Evolutionary conservation across 495 filamentous ascomycete species (phyloP).

Genomic region (Evernia prunastri): DNA sequence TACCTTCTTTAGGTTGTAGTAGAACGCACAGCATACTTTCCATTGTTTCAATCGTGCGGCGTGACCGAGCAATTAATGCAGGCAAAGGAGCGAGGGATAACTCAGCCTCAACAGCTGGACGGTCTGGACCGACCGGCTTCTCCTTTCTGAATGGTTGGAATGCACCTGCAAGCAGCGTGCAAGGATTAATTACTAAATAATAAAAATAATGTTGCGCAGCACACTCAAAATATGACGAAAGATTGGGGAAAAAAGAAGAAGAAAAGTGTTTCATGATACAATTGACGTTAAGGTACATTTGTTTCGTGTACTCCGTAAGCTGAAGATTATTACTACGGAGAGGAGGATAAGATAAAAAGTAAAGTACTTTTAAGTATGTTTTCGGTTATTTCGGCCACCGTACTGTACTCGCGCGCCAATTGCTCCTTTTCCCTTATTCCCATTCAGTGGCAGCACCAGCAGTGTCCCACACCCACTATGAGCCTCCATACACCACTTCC

Average conservation of each 20-base stretch:
- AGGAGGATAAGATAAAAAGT: too few species aligned
- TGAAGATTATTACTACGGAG: too few species aligned
- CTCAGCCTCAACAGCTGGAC: not conserved
- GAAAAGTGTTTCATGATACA: not conserved
- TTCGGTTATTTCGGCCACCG: not conserved
- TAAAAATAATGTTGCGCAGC: not conserved
- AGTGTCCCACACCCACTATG: not conserved
- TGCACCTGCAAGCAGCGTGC: not conserved
- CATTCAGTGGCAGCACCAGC: not conserved
- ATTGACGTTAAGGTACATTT: too few species aligned
- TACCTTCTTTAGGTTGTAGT: too few species aligned
- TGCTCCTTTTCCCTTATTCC: not conserved
- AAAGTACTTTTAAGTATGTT: too few species aligned
- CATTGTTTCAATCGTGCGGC: not conserved
- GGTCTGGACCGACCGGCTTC: rapidly evolving
- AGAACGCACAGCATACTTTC: not conserved
- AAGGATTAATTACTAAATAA: too few species aligned
- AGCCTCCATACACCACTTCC: too few species aligned
- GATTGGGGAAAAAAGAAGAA: too few species aligned
- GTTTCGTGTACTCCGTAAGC: too few species aligned
- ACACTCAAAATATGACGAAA: not conserved
- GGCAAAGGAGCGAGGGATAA: not conserved
- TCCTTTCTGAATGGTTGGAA: not conserved
- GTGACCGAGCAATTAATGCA: conserved; percentile 1
- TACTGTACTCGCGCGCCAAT: not conserved